Conservation (phyloP, 2,329 filamentous ascomycete species). For the Dryadomyces quercus-mongolicae region DNA sequence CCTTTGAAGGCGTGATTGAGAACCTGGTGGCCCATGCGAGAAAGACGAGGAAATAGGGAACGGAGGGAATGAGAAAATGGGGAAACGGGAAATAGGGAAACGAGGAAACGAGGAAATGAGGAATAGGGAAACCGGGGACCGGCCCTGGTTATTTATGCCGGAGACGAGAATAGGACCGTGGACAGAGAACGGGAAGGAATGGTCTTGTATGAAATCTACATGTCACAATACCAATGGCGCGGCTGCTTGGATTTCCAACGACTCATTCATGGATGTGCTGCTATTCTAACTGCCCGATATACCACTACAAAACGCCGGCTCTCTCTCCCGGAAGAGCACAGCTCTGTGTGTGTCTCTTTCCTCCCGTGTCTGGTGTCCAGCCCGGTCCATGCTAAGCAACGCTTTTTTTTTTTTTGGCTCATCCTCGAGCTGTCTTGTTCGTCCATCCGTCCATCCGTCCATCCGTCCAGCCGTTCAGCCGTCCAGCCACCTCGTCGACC, state of each 20-base stretch:
- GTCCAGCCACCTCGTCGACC: not conserved
- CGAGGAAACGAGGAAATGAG: too few species aligned
- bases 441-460: not conserved
- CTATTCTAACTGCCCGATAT: not conserved
- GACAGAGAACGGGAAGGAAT: too few species aligned
- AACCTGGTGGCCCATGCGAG: conserved; percentile 87
- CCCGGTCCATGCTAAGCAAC: not conserved
- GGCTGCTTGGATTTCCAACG: too few species aligned
- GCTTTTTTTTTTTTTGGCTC: not conserved
- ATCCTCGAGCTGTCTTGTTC: not conserved
- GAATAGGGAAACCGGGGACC: too few species aligned
- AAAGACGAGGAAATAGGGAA: conserved; percentile 58
- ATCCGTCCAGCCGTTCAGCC: not conserved
- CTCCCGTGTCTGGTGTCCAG: not conserved
- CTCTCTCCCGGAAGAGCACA: too few species aligned
- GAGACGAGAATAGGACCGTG: too few species aligned
- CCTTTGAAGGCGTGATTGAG: conserved; percentile 93
- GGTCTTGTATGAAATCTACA: not conserved
- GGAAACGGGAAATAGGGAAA: not conserved
- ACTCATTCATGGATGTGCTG: too few species aligned
- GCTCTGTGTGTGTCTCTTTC: not conserved
- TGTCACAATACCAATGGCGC: not conserved
- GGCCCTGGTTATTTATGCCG: too few species aligned
- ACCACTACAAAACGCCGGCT: not conserved
- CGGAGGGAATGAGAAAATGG: too few species aligned